Conservation (phyloP, 768 basidiomycete species). For the Phylloporus arenicola region DNA sequence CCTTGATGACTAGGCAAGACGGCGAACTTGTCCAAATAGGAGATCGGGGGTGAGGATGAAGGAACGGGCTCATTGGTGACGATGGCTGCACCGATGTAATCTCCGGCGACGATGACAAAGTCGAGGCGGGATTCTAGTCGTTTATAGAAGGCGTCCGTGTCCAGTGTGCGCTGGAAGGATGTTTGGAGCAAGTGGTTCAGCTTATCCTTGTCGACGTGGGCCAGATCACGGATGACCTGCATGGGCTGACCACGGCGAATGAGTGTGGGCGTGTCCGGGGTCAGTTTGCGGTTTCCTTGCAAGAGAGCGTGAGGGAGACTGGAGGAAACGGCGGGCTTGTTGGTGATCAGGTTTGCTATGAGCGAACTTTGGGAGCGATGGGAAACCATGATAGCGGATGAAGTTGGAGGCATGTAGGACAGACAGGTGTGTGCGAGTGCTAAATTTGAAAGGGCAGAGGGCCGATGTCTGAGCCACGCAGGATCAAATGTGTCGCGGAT, state of each 20-base stretch:
- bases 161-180: constrained; percentile 73
- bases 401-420: constrained; percentile 85
- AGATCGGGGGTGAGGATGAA: constrained; percentile 44
- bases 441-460: constrained; percentile 83
- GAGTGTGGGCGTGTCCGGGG: constrained; percentile 87
- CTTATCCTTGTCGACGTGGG: constrained; percentile 70
- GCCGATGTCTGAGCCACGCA: constrained; percentile 72
- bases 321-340: constrained; percentile 93
- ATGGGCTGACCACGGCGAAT: constrained; percentile 86
- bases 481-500: constrained; percentile 81
- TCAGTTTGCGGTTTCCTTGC: constrained; percentile 80
- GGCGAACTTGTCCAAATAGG: constrained; percentile 98
- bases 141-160: constrained; percentile 68
- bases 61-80: constrained; percentile 63
- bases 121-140: constrained; percentile 77
- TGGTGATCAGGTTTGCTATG: constrained; percentile 96
- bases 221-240: constrained; percentile 64
- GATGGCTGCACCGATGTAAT: constrained; percentile 92
- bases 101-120: constrained; percentile 90
- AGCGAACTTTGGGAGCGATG: constrained; percentile 94
- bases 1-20: constrained; percentile 93
- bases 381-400: constrained; percentile 95
- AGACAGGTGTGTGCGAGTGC: constrained; percentile 82
- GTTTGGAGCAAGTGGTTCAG: constrained; percentile 81
- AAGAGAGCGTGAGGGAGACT: constrained; percentile 92